Evolutionary conservation across 2,329 filamentous ascomycete species (phyloP), one percentile per base, ranked within the genome.

Genomic region (Fusarium agapanthi): DNA sequence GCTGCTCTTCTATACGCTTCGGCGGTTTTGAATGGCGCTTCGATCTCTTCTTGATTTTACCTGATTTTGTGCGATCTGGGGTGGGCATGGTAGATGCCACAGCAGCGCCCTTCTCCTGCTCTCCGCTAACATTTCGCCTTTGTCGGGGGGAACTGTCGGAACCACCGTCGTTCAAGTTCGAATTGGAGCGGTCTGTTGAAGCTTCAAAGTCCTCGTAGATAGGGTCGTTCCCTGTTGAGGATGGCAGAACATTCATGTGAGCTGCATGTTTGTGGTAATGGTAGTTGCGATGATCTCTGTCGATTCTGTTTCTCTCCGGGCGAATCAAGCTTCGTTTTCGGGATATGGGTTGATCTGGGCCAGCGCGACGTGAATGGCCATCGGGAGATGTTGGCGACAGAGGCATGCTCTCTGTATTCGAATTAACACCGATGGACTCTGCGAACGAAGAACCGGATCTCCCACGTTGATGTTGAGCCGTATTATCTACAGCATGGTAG

Each of bases 211-310:
- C 92, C 81, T 98, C 95, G 61, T 93, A 83, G 58, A 97, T 90
- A 6, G 95, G 94, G 77, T 98, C 95, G 76, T 97, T 93, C 68
- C 96, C 96, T 0, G 96, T 98, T 12, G 94, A 93, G 1, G 96
- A 98, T 2, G 97, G 96, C 73, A 94, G 87, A 10, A 95, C 92
- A 61, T 92, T 88, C 95, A 99, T 98, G 73, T 95, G 93, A 77
- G 95, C 93, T 15, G 97, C 95, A 88, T 97, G 95, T 81, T 97
- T 93, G 75, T 94, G 91, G 83, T 99, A 99, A 83, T 98, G 89
- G 80, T 98, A 99, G 81, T 98, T 97, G 20, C 95, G 95, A 80
- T 98, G 95, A 76, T 95, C 93, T 72, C 88, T 91, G 76, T 95
- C 93, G 75, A 97, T 94, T 75, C 93, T 90, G 78, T 92, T 92